A percentile compares a stretch with the other conserved stretches of the same genome.
Evolutionary conservation across 257 asterid species (phyloP).

Genomic region (Jasminum sambac): DNA sequence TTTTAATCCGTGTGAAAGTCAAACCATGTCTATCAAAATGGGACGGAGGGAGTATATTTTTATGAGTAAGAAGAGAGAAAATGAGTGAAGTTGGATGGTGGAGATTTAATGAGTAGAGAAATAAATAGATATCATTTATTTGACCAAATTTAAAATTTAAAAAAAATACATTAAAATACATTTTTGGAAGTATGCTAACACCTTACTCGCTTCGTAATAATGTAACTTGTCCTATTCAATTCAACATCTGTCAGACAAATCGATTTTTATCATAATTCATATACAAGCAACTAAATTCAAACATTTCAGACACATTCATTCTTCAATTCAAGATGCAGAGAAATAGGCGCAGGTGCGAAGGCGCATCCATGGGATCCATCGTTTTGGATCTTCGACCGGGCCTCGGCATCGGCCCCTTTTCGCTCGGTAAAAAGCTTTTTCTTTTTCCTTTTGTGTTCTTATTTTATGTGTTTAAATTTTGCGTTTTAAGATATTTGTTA

Average conservation of each 20-base stretch:
- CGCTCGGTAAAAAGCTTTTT: constrained; percentile 52
- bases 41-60: no score
- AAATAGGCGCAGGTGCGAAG: constrained; percentile 79
- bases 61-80: no score
- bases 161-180: no score
- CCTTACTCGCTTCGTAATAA: background rate
- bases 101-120: no score
- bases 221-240: constrained; percentile 2
- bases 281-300: constrained; percentile 25
- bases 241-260: constrained; percentile 13
- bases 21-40: no score
- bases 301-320: constrained; percentile 3
- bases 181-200: no score
- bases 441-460: background rate
- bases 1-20: no score
- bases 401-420: constrained; percentile 71
- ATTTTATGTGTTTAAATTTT: background rate
- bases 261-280: constrained; percentile 9
- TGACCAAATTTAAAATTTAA: no score
- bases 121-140: no score
- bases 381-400: constrained; percentile 89
- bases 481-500: background rate
- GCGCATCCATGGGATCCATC: constrained; percentile 85
- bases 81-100: no score
- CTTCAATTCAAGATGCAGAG: constrained; percentile 55